Conservation (phyloP, 2,329 filamentous ascomycete species). For the Fusarium sp. region DNA sequence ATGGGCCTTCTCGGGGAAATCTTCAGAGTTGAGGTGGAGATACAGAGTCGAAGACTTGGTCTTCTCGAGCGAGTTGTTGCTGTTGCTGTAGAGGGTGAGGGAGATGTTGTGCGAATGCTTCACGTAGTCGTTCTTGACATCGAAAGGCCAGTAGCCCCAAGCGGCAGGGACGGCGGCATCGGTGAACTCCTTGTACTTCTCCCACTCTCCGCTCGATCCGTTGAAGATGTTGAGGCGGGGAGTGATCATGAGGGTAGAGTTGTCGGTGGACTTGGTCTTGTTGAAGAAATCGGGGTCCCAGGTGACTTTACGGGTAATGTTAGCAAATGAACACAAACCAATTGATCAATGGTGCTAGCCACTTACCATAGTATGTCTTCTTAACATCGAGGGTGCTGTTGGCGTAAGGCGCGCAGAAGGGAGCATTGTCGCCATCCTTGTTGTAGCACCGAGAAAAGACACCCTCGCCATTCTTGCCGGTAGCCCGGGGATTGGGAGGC, state of each 20-base stretch:
- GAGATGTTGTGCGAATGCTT: constrained; percentile 61
- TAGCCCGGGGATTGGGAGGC: constrained; percentile 61
- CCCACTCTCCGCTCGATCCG: constrained; percentile 54
- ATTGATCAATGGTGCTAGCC: background rate
- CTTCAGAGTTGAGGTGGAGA: constrained; percentile 51
- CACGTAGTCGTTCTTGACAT: constrained; percentile 57
- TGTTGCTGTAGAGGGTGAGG: constrained; percentile 59
- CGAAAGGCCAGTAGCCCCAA: constrained; percentile 64
- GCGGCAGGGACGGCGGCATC: constrained; percentile 53
- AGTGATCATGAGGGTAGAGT: constrained; percentile 51
- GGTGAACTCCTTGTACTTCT: constrained; percentile 54
- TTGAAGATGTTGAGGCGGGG: constrained; percentile 60
- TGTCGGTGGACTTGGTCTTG: constrained; percentile 56
- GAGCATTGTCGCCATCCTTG: constrained; percentile 60
- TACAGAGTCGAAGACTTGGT: constrained; percentile 60
- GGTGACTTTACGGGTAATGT: constrained; percentile 58
- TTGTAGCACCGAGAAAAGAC: constrained; percentile 66
- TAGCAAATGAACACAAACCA: background rate
- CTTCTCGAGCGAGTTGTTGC: constrained; percentile 53
- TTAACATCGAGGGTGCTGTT: constrained; percentile 61
- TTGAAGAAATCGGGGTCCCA: constrained; percentile 69
- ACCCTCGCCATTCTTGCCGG: constrained; percentile 58
- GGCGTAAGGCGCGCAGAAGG: constrained; percentile 65
- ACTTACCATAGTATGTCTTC: constrained; percentile 65
- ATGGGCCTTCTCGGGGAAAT: constrained; percentile 56